phyloP scores from a whole-genome alignment of 2,329 filamentous ascomycete species.

The Diaporthe sp. region DNA sequence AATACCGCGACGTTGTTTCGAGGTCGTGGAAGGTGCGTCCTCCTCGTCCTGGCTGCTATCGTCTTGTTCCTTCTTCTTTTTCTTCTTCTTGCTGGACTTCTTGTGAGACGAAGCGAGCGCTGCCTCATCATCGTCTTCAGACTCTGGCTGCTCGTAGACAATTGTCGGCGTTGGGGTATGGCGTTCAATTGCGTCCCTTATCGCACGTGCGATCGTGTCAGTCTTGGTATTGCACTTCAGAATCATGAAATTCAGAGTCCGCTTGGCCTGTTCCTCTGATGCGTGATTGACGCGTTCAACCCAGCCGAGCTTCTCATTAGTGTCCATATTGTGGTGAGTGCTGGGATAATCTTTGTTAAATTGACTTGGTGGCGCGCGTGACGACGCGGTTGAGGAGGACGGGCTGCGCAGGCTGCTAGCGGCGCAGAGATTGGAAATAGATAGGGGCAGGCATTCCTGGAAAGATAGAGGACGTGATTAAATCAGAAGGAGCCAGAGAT shows the following conservation, averaged over 20 bases:
- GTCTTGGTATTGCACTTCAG: not conserved
- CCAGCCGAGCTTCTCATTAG: not conserved
- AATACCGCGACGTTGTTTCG: not conserved
- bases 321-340: not conserved
- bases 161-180: not conserved
- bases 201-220: not conserved
- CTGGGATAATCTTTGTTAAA: no score
- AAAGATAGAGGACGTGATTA: not conserved
- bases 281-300: not conserved
- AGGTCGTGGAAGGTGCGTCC: not conserved
- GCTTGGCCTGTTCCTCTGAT: not conserved
- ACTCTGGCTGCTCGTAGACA: not conserved
- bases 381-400: not conserved
- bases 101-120: no score
- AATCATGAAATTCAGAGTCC: not conserved
- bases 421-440: not conserved
- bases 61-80: not conserved
- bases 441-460: no score
- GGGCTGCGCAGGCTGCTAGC: no score
- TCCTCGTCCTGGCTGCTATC: not conserved
- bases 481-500: no score
- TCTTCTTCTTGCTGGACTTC: not conserved
- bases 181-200: not conserved
- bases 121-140: fast-evolving
- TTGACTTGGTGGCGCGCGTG: not conserved